These are phyloP conservation scores for Kodamaea kakaduensis DNA, from an alignment of 805 yeast species.

Conservation along the genomic window DNA sequence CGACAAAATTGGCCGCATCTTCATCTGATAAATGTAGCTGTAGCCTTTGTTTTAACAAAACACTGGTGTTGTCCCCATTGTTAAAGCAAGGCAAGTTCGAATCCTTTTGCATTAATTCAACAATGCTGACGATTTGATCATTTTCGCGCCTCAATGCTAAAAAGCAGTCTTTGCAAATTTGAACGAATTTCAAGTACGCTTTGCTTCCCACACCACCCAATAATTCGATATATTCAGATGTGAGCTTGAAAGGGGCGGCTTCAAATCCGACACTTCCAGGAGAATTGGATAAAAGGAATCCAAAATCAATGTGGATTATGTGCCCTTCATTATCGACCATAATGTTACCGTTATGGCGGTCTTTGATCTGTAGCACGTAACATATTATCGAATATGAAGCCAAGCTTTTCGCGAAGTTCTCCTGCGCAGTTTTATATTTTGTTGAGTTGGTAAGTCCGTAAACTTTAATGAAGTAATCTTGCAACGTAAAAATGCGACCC, in stretches of 20 bases:
- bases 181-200: constrained; percentile 56
- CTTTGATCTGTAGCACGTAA: constrained; percentile 87
- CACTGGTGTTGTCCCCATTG: constrained; percentile 80
- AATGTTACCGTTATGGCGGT: constrained; percentile 95
- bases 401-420: constrained; percentile 76
- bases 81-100: constrained; percentile 88
- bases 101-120: constrained; percentile 91
- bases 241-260: constrained; percentile 93
- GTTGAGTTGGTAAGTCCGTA: constrained; percentile 62
- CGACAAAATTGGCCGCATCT: constrained; percentile 77
- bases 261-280: constrained; percentile 98
- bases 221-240: constrained; percentile 83
- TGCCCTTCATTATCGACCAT: constrained; percentile 97
- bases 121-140: constrained; percentile 73
- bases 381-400: constrained; percentile 93
- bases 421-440: constrained; percentile 70
- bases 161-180: constrained; percentile 69
- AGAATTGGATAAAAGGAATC: constrained; percentile 85
- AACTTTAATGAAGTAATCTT: constrained; percentile 72
- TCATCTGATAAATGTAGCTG: constrained; percentile 70
- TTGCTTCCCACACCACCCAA: constrained; percentile 74
- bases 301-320: constrained; percentile 92
- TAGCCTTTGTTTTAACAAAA: constrained; percentile 73
- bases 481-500: constrained; percentile 65
- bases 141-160: constrained; percentile 66